These are phyloP conservation scores for Saccharomyces hybrid DNA, from an alignment of 1,139 yeast genomes.

Conservation along the genomic window DNA sequence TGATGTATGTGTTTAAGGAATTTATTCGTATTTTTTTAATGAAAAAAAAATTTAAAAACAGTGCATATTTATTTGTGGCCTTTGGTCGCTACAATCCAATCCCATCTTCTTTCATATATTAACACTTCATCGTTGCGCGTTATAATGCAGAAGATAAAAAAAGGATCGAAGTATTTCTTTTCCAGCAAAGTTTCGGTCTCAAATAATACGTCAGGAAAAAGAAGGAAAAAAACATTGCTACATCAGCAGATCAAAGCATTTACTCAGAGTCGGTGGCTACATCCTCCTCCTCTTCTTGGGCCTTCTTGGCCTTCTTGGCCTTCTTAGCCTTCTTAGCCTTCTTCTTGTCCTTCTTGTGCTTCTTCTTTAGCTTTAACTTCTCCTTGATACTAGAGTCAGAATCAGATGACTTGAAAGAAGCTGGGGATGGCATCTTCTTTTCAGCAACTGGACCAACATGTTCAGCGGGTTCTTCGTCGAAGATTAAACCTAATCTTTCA, in stretches of 20 bases:
- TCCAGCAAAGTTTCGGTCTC: background rate
- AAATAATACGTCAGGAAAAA: background rate
- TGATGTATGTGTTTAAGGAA: background rate
- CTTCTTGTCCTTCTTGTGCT: conserved; percentile 4
- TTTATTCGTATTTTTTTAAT: background rate
- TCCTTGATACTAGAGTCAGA: conserved; percentile 1
- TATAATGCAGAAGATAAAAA: too few relatives aligned
- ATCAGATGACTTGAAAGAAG: conserved; percentile 3
- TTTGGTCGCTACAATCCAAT: background rate
- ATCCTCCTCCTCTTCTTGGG: background rate
- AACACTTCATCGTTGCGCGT: background rate
- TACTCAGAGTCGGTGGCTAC: background rate
- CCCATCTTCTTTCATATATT: background rate
- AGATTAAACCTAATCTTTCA: conserved; percentile 17
- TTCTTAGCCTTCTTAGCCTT: conserved; percentile 10
- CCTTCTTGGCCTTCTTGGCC: conserved; percentile 7
- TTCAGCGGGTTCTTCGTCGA: conserved; percentile 7
- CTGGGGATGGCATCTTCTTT: conserved; percentile 1
- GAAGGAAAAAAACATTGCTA: background rate
- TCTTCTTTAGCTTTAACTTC: background rate
- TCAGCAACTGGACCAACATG: conserved; percentile 2
- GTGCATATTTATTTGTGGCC: background rate
- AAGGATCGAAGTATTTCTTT: background rate
- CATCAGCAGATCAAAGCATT: background rate
- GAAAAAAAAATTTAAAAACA: background rate